Base-by-base conservation (phyloP, 2,329 filamentous ascomycete genomes). In the Talaromyces sp. region DNA sequence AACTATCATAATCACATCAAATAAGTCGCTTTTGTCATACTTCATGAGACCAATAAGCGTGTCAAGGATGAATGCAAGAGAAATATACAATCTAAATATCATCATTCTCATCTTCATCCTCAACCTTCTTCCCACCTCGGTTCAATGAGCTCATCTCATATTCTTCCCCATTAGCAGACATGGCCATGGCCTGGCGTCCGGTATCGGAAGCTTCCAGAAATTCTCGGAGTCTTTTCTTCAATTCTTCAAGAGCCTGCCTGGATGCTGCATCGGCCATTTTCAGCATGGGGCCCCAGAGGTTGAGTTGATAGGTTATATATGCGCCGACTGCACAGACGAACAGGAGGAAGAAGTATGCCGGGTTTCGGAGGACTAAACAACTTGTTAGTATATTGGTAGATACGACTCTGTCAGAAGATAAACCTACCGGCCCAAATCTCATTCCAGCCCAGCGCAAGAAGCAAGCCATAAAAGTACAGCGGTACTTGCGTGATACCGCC, bases 371-470 rank as follows among this genome's bases (percentile, higher is more conserved):
- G 36, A 99, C 94, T 96, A 71, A 37, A 7, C 1, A 31, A 2
- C n/a, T 50, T 11, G 36, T 37, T 17, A 58, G 28, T n/a, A 33
- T 11, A 17, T 19, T 22, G 35, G n/a, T 36, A 41, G 5, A 21
- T 33, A 17, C 11, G 10, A 21, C 17, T 21, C 8, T n/a, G 41
- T 45, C 19, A n/a, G 4, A 19, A 40, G 40, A 25, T 9, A 19
- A 39, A 53, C 89, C 81, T 81, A 96, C 92, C 91, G 69, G 92
- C 89, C 64, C 96, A 79, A 63, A 99, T 92, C 76, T 99, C 94
- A 75, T 99, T 99, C 94, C 94, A 99, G n/a, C 94, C 94, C 51
- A 99, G 80, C 21, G 91, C 89, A 63, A 99, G 78, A 58, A 99
- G 80, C 58, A 97, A 74, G 41, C 85, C 90, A 67, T 97, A 99